These are phyloP conservation scores for Mycena olivaceomarginata DNA, from an alignment of 768 basidiomycete species.

Conservation along the genomic window DNA sequence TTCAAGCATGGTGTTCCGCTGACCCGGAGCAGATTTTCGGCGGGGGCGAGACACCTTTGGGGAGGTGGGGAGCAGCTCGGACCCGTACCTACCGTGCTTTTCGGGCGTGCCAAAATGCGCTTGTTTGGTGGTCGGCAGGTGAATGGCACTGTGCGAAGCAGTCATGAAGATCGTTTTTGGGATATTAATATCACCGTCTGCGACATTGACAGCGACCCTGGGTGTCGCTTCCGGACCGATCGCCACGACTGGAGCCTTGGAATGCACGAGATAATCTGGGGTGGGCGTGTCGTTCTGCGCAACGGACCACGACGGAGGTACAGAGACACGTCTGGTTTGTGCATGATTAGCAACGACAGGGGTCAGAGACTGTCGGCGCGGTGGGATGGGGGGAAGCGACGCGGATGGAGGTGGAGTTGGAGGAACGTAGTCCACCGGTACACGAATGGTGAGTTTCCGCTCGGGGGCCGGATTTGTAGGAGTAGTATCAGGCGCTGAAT, in stretches of 20 bases:
- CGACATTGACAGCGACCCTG: neutral
- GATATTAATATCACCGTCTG: neutral
- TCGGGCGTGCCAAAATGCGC: neutral
- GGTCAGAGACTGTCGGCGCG: conserved; percentile 24
- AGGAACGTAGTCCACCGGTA: conserved; percentile 40
- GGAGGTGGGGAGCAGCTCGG: conserved; percentile 13
- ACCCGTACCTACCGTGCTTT: neutral
- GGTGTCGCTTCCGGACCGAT: conserved; percentile 7
- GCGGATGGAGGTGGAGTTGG: conserved; percentile 41
- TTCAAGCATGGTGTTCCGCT: neutral
- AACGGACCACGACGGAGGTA: conserved; percentile 19
- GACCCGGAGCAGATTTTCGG: conserved; percentile 25
- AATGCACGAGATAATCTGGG: neutral
- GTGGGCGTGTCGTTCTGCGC: neutral
- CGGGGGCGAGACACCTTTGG: neutral
- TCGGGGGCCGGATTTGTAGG: neutral
- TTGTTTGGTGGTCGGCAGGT: conserved; percentile 19
- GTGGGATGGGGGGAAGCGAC: conserved; percentile 32
- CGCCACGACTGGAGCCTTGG: conserved; percentile 16
- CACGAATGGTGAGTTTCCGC: conserved; percentile 38
- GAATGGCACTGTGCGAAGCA: conserved; percentile 22
- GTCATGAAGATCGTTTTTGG: conserved; percentile 20
- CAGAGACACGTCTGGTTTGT: conserved; percentile 29
- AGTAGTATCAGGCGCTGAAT: neutral
- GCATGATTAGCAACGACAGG: conserved; percentile 20